Percentiles rank a stretch among this genome's conserved stretches.
Evolutionary conservation across 306 rosid species (phyloP).

Genomic region (Arachis stenosperma): DNA sequence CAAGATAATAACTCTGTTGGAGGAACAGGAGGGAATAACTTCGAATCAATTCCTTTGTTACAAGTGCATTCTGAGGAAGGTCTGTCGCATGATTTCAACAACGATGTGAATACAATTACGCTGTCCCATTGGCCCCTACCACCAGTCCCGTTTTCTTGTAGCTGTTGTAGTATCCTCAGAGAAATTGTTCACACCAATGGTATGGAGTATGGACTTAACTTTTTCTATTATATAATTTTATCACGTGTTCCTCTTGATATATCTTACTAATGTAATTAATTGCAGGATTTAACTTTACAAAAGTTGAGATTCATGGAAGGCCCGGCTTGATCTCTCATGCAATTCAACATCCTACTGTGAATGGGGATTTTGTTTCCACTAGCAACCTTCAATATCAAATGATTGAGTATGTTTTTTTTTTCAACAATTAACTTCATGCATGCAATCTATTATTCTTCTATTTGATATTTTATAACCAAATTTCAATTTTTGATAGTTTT

Average conservation of each 20-base stretch:
- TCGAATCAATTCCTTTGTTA: conserved; percentile 40
- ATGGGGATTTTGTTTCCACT: conserved; percentile 34
- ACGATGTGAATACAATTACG: background rate
- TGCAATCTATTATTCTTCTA: background rate
- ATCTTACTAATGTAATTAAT: background rate
- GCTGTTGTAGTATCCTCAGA: conserved; percentile 68
- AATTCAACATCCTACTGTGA: conserved; percentile 34
- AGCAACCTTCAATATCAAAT: conserved; percentile 34
- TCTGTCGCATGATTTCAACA: background rate
- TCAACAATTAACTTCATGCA: background rate
- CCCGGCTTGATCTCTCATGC: conserved; percentile 68
- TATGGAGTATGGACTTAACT: conserved; percentile 11
- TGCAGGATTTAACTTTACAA: conserved; percentile 48
- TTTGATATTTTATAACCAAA: background rate
- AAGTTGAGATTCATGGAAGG: conserved; percentile 79
- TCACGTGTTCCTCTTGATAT: background rate
- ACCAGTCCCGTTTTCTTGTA: conserved; percentile 52
- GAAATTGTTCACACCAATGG: conserved; percentile 66
- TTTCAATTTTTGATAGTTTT: conserved; percentile 46
- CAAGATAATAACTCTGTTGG: conserved; percentile 25
- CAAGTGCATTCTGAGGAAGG: background rate
- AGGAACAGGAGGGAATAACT: conserved; percentile 1
- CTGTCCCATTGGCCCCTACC: conserved; percentile 43
- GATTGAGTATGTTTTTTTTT: conserved; percentile 56
- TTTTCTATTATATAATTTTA: background rate